Percentiles rank a stretch among this genome's conserved stretches.
These are phyloP conservation scores for Brettanomyces naardenensis DNA, from an alignment of 805 yeast genomes.

Conservation along the genomic window DNA sequence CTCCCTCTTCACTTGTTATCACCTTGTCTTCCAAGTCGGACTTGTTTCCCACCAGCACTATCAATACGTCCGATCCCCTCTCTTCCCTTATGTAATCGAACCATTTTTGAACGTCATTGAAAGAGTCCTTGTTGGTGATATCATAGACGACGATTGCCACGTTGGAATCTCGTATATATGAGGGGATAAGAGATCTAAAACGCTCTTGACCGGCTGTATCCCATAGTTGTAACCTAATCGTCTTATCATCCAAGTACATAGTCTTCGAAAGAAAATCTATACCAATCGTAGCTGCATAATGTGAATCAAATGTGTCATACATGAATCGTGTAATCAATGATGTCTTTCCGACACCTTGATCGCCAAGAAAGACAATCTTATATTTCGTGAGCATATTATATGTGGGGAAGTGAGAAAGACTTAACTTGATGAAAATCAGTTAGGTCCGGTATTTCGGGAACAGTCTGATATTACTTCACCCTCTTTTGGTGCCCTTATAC, in stretches of 20 bases:
- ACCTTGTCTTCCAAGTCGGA: conserved; percentile 80
- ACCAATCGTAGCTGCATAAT: conserved; percentile 94
- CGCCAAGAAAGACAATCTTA: conserved; percentile 95
- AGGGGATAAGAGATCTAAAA: conserved; percentile 88
- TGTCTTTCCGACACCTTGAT: conserved; percentile 95
- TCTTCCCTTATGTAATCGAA: conserved; percentile 90
- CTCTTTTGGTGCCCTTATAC: too few species aligned
- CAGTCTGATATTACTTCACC: too few species aligned
- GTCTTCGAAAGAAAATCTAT: conserved; percentile 90
- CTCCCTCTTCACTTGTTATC: conserved; percentile 79
- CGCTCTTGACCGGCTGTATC: conserved; percentile 98
- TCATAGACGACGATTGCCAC: conserved; percentile 98
- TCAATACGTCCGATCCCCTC: conserved; percentile 81
- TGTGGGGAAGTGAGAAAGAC: neutral
- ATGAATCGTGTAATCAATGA: conserved; percentile 94
- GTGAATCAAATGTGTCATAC: conserved; percentile 96
- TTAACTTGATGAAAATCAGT: too few species aligned
- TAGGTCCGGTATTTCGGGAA: too few species aligned
- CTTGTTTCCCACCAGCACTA: conserved; percentile 90
- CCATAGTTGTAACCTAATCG: conserved; percentile 93
- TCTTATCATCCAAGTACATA: conserved; percentile 92
- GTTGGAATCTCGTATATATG: conserved; percentile 90
- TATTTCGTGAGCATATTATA: conserved; percentile 47
- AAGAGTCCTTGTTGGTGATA: conserved; percentile 78
- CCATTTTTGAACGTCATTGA: conserved; percentile 84